A percentile compares a stretch with the other conserved stretches of the same genome.
Evolutionary conservation across 225 moss, liverwort and hornwort species (phyloP).

Genomic region (Pseudisothecium myosuroides): DNA sequence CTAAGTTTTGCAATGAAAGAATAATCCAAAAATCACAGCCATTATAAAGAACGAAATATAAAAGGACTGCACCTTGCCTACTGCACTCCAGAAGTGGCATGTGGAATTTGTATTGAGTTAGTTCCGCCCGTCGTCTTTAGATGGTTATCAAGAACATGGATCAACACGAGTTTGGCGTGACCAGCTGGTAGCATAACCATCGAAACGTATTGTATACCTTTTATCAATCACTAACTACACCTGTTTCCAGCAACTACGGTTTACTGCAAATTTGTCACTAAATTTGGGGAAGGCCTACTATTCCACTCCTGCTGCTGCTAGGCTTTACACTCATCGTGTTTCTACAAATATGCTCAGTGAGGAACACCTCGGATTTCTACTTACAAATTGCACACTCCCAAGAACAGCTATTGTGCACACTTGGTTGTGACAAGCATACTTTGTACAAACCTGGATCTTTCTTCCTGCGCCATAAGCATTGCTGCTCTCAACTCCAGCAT

Average conservation of each 20-base stretch:
- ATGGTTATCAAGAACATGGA: not conserved
- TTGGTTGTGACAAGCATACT: not conserved
- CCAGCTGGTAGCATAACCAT: not conserved
- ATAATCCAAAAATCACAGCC: not conserved
- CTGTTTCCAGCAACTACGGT: not conserved
- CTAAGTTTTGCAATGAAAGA: too few relatives aligned
- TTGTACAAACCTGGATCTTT: constrained; percentile 5
- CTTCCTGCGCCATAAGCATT: not conserved
- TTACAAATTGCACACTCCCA: constrained; percentile 16
- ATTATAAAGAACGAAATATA: not conserved
- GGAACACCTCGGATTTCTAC: not conserved
- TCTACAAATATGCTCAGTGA: constrained; percentile 1
- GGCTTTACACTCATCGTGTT: not conserved
- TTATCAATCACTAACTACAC: not conserved
- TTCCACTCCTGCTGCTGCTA: not conserved
- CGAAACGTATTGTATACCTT: not conserved
- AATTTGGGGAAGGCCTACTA: not conserved
- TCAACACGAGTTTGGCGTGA: not conserved
- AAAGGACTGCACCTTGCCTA: not conserved
- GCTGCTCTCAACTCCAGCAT: not conserved
- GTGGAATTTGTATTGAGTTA: not conserved
- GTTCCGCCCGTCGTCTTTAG: not conserved
- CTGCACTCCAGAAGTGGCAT: not conserved
- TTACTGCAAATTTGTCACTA: not conserved
- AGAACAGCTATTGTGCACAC: not conserved